These are phyloP conservation scores for Conidiobolus incongruus DNA, from an alignment of 371 early-diverging fungal genomes.

Conservation along the genomic window DNA sequence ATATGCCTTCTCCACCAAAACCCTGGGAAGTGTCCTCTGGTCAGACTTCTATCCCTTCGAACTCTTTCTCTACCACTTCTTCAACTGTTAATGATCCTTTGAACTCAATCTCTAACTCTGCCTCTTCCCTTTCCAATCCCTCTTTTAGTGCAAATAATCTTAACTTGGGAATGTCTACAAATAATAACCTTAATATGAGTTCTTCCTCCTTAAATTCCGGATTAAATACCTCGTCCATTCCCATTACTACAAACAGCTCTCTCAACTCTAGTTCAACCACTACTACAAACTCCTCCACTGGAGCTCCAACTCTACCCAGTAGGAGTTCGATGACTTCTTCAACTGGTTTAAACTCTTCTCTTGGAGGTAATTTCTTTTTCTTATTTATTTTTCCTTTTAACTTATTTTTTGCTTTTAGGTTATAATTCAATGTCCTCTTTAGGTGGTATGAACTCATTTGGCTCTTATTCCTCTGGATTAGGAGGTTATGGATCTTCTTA, in stretches of 20 bases:
- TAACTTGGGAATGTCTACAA: constrained; percentile 7
- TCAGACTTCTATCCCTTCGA: constrained; percentile 7
- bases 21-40: constrained; percentile 65
- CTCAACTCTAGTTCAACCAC: no score
- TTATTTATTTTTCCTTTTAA: neutral
- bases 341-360: neutral
- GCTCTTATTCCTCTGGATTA: neutral
- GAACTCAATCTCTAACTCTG: constrained; percentile 11
- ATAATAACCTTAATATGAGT: no score
- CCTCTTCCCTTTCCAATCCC: constrained; percentile 9
- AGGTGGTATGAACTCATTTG: no score
- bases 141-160: constrained; percentile 7
- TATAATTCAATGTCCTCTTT: neutral
- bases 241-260: constrained; percentile 3
- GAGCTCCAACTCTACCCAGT: constrained; percentile 5
- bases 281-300: constrained; percentile 1
- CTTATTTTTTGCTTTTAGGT: neutral
- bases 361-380: neutral
- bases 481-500: no score
- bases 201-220: no score
- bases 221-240: constrained; percentile 6
- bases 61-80: constrained; percentile 10
- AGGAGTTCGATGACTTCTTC: neutral
- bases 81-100: constrained; percentile 8
- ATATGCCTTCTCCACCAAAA: constrained; percentile 79